These are phyloP conservation scores for Coemansia sp. DNA, from an alignment of 192 early-diverging fungal genomes.

Conservation along the genomic window DNA sequence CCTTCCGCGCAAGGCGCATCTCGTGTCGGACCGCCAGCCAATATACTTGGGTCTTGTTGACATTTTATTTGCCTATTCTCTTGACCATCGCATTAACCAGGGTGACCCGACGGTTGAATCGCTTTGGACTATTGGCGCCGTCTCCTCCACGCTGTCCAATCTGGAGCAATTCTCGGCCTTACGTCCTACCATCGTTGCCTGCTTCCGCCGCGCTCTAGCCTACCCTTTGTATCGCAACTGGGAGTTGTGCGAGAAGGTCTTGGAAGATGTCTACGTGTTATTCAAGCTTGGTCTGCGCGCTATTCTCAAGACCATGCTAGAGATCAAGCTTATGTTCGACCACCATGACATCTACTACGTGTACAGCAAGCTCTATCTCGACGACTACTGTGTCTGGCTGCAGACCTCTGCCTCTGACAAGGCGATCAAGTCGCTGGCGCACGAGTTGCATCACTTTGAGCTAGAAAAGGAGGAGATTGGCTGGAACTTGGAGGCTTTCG, in stretches of 20 bases:
- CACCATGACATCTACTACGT: conserved; percentile 88
- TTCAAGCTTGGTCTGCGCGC: conserved; percentile 84
- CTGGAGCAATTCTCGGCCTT: conserved; percentile 73
- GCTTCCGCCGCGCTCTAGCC: conserved; percentile 77
- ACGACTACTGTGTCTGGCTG: conserved; percentile 98
- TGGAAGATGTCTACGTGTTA: conserved; percentile 80
- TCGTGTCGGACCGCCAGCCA: conserved; percentile 64
- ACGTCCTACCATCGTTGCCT: conserved; percentile 63
- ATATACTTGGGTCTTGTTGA: conserved; percentile 91
- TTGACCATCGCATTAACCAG: conserved; percentile 81
- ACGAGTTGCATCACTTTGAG: conserved; percentile 74
- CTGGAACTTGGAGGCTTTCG: conserved; percentile 82
- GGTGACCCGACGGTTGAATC: conserved; percentile 90
- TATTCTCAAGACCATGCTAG: conserved; percentile 77
- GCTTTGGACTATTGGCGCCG: conserved; percentile 85
- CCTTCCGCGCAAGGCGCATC: conserved; percentile 78
- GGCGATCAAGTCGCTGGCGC: conserved; percentile 73
- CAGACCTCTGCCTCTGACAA: conserved; percentile 76
- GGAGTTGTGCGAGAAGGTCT: conserved; percentile 71
- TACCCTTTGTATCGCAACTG: conserved; percentile 87
- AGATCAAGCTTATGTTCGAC: conserved; percentile 78
- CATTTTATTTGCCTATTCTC: conserved; percentile 88
- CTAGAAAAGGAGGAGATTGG: conserved; percentile 70
- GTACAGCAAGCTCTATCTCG: conserved; percentile 84
- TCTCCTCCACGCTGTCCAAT: conserved; percentile 76